Base-by-base conservation (phyloP, 352 stramenopile genomes). In the Globisporangium apiculatum region DNA sequence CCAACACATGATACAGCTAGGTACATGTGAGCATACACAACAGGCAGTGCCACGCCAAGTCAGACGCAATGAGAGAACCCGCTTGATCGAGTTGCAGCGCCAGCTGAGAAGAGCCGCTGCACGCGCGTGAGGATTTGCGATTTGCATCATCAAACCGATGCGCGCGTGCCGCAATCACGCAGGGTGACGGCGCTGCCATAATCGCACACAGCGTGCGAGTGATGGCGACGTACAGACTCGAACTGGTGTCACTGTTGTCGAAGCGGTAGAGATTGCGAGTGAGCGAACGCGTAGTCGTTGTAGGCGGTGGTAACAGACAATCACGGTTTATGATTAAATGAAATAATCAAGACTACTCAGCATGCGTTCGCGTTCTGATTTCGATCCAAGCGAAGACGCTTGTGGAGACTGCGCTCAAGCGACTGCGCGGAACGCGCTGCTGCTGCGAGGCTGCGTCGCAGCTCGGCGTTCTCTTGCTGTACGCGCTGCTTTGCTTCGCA, bases 381-480 rank as follows among this genome's bases (percentile, higher is more conserved):
- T 15, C 10, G 15, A 8, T 55, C n/a, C 7, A 51, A 4, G 18
- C 50, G 50, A 43, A 56, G 56, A 38, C 56, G 56, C 48, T 56
- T 56, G 40, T 43, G 40, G 14, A 56, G 56, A 17, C 42, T 47
- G 14, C 48, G 42, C 11, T 61, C 48, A 18, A 59, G 54, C n/a
- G 43, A 46, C 45, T 53, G 31, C 4, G 46, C 54, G 12, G 54
- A 17, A 11, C 46, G 36, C 36, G 56, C 7, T 6, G 53, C 41
- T 3, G n/a, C 38, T 9, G 48, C 24, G 12, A 61, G 38, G 38
- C 48, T 18, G 11, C 36, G 40, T 9, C 48, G 37, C 55, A 61
- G 55, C 47, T 47, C 31, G 8, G 48, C 48, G 40, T 61, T 61
- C 18, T 61, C 38, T 10, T 47, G n/a, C 37, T 61, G 47, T 7